These are phyloP conservation scores for Lanmaoa rubissima DNA, from an alignment of 768 basidiomycete species.

Conservation along the genomic window DNA sequence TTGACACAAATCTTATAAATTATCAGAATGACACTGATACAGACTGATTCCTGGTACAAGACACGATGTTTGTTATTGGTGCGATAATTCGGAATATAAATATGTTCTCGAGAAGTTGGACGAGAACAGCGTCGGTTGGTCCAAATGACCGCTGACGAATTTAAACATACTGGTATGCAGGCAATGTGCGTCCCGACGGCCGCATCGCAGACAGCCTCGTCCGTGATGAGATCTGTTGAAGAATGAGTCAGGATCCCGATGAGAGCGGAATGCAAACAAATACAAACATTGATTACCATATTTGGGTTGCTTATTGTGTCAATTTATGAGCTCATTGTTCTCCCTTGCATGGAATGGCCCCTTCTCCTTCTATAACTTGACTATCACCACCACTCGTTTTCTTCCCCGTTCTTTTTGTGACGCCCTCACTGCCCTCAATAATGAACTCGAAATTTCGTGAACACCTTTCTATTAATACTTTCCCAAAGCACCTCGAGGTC, in stretches of 20 bases:
- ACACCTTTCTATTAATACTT: conserved; percentile 26
- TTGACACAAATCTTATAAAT: not conserved
- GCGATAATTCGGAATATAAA: not conserved
- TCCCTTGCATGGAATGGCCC: not conserved
- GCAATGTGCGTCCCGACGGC: not conserved
- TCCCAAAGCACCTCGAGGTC: conserved; percentile 7
- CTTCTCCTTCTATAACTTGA: conserved; percentile 4
- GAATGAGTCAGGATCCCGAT: not conserved
- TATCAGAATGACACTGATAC: not conserved
- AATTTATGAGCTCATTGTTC: conserved; percentile 18
- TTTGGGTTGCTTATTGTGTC: conserved; percentile 20
- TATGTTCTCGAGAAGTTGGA: too few species aligned
- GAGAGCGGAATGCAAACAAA: not conserved
- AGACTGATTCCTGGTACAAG: not conserved
- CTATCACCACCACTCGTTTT: conserved; percentile 12
- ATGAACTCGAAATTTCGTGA: conserved; percentile 34
- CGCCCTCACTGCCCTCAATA: not conserved
- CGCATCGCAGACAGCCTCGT: not conserved
- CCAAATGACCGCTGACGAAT: too few species aligned
- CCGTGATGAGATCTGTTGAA: not conserved
- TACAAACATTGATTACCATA: conserved; percentile 10
- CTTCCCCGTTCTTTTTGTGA: not conserved
- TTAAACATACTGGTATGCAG: too few species aligned
- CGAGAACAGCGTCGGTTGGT: too few species aligned
- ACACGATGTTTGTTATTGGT: not conserved